phyloP scores from a whole-genome alignment of 768 basidiomycete genomes.

The Collybia sp. region DNA sequence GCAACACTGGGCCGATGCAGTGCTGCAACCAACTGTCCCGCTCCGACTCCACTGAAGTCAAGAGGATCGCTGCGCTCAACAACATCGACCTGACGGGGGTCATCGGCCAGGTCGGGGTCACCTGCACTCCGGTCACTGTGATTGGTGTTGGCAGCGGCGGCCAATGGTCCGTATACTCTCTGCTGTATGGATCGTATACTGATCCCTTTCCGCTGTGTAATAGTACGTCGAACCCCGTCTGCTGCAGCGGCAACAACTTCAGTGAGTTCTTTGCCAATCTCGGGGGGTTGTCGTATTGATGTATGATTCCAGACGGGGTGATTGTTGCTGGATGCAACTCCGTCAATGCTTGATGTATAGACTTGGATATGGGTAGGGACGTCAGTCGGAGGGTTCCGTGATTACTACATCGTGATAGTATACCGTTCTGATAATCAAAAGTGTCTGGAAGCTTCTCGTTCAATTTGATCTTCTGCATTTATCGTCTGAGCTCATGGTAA shows the following conservation, averaged over 20 bases:
- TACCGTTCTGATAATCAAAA: too few species aligned
- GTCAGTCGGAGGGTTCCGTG: too few species aligned
- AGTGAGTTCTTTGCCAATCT: not conserved
- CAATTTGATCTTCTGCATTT: too few species aligned
- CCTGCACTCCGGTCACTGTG: conserved; percentile 18
- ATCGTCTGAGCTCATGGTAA: too few species aligned
- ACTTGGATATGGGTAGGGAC: too few species aligned
- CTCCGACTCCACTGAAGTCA: conserved; percentile 9
- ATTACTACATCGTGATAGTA: too few species aligned
- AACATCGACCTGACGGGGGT: conserved; percentile 8
- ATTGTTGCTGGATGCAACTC: not conserved
- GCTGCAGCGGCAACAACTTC: conserved; percentile 7
- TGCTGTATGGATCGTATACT: not conserved
- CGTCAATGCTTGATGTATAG: too few species aligned
- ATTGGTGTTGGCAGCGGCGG: conserved; percentile 13
- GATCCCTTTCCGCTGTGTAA: not conserved
- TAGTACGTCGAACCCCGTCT: conserved; percentile 4
- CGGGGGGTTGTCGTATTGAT: not conserved
- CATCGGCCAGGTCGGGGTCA: conserved; percentile 13
- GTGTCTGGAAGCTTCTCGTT: too few species aligned
- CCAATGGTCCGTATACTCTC: conserved; percentile 9
- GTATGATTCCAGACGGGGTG: not conserved
- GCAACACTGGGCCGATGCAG: conserved; percentile 22
- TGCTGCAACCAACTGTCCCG: too few species aligned
- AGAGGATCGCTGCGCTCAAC: not conserved